Evolutionary conservation across 2,329 filamentous ascomycete species (phyloP).

Genomic region (Colletotrichum tofieldiae): DNA sequence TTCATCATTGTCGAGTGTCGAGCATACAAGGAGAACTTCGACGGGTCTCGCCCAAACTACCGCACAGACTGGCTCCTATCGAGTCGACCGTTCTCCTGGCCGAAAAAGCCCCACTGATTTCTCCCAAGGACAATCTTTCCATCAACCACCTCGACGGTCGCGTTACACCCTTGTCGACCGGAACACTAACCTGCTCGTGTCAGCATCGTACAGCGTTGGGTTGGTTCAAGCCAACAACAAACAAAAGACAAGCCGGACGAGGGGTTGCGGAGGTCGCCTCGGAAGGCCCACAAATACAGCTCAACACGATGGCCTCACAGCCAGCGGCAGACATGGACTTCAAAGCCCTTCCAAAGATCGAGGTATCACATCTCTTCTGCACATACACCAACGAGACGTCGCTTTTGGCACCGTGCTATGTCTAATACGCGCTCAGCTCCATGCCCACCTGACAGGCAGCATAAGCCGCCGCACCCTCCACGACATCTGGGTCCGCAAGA

Average conservation of each 20-base stretch:
- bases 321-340: slow-evolving; percentile 58
- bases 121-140: background rate
- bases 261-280: background rate
- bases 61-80: background rate
- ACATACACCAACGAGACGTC: slow-evolving; percentile 12
- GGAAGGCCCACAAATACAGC: background rate
- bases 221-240: too few relatives aligned
- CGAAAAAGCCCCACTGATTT: background rate
- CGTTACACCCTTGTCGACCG: background rate
- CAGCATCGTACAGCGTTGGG: background rate
- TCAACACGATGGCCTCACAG: slow-evolving; percentile 1
- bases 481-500: slow-evolving; percentile 79
- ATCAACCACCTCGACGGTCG: background rate
- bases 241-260: background rate
- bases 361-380: slow-evolving; percentile 56
- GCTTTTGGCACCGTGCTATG: background rate
- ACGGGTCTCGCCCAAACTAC: background rate
- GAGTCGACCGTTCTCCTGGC: background rate
- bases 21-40: background rate
- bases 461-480: slow-evolving; percentile 82
- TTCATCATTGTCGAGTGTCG: too few relatives aligned
- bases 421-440: slow-evolving; percentile 67
- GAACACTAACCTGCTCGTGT: background rate
- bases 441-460: slow-evolving; percentile 86
- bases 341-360: slow-evolving; percentile 68